These are phyloP conservation scores for Marchantia paleacea DNA, from an alignment of 225 moss, liverwort and hornwort species.

Conservation along the genomic window DNA sequence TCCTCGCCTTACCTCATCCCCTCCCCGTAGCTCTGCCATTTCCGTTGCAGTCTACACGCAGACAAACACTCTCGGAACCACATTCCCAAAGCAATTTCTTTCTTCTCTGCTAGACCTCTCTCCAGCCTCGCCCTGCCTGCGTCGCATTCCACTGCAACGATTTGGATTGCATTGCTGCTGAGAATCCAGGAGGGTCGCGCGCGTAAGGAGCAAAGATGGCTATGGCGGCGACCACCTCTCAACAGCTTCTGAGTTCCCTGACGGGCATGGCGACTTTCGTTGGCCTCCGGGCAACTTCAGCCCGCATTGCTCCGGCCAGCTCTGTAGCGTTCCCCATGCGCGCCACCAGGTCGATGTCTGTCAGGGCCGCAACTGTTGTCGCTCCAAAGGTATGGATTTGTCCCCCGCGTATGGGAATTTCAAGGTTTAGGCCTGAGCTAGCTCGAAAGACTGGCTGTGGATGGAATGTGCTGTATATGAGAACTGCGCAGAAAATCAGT, in stretches of 20 bases:
- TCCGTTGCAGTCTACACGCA: too few relatives aligned
- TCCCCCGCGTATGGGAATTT: too few relatives aligned
- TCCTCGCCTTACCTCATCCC: too few relatives aligned
- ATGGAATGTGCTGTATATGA: neutral
- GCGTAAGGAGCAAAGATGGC: neutral
- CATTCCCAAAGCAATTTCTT: too few relatives aligned
- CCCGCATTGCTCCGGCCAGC: neutral
- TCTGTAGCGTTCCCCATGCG: constrained; percentile 5
- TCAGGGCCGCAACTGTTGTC: constrained; percentile 70
- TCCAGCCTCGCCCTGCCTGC: too few relatives aligned
- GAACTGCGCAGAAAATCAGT: too few relatives aligned
- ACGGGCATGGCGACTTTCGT: constrained; percentile 25
- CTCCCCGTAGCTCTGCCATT: too few relatives aligned
- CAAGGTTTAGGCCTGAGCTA: neutral
- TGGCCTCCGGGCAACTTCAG: constrained; percentile 16
- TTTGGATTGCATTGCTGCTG: too few relatives aligned
- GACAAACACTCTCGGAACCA: too few relatives aligned
- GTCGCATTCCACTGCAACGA: too few relatives aligned
- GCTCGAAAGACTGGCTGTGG: neutral
- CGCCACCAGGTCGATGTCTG: constrained; percentile 26
- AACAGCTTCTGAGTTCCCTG: neutral
- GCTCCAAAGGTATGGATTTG: constrained; percentile 46
- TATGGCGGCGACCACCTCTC: constrained; percentile 18
- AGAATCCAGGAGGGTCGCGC: too few relatives aligned
- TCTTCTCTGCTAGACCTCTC: too few relatives aligned